These are phyloP conservation scores for Plasmodium inui DNA, from an alignment of 169 alveolate genomes.

Conservation along the genomic window DNA sequence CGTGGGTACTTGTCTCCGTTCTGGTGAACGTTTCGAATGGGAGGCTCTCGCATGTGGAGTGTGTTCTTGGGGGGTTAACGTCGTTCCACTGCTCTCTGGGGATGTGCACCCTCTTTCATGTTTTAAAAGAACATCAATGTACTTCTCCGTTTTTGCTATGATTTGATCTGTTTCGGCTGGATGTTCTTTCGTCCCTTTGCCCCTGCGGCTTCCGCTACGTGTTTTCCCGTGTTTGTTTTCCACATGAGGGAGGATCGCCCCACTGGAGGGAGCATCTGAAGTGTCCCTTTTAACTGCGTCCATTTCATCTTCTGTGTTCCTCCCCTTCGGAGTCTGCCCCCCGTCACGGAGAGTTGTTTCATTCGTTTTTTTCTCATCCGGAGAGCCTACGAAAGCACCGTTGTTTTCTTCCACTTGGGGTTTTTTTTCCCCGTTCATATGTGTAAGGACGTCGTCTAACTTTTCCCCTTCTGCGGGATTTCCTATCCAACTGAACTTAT, in stretches of 20 bases:
- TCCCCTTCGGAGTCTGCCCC: not conserved
- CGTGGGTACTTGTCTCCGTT: not conserved
- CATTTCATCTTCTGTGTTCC: too few species aligned
- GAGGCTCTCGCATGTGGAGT: not conserved
- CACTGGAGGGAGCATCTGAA: too few species aligned
- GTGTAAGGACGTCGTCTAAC: not conserved
- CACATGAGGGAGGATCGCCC: too few species aligned
- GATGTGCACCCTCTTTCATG: not conserved
- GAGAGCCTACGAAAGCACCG: not conserved
- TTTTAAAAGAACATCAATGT: constrained; percentile 7
- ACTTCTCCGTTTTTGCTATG: not conserved
- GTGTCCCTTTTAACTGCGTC: too few species aligned
- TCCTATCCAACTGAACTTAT: not conserved
- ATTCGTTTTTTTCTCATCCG: not conserved
- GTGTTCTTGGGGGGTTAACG: not conserved
- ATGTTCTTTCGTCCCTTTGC: not conserved
- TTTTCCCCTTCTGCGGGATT: not conserved
- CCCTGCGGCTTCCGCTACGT: not conserved
- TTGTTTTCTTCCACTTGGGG: not conserved
- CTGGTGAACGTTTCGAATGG: not conserved
- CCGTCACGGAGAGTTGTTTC: not conserved
- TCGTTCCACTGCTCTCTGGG: not conserved
- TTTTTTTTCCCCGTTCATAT: not conserved
- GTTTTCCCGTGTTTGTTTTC: not conserved
- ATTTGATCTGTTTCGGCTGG: not conserved